Evolutionary conservation across 2,329 filamentous ascomycete genomes (phyloP), one percentile per base, ranked within the genome.

Genomic region (Ophiostoma ulmi): DNA sequence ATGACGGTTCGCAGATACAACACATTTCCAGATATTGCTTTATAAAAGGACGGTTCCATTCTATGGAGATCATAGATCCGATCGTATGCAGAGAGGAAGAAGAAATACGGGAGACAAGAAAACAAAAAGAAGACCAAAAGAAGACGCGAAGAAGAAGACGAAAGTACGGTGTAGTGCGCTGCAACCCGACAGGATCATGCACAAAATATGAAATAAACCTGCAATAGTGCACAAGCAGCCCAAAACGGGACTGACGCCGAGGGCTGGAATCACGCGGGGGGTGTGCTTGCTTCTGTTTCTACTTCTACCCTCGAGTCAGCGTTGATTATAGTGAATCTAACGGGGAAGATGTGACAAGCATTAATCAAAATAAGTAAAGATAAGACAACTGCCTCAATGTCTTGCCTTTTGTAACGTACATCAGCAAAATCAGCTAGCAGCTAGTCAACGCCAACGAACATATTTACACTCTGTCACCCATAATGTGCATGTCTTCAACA

Each of bases 31-130:
- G 38, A 39, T 10, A 3, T 10, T 44, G 41, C 17, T 44, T 44
- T 14, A 14, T 6, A 58, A 10, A 58, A 22, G 10, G 3, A 26
- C 52, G 52, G n/a, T 58, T 31, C 22, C 22, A 3, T n/a, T 55
- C 48, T 6, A 11, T 55, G n/a, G 20, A 22, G 44, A 48, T 48
- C 44, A 22, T 55, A 55, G 48, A 55, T 55, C 48, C n/a, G n/a
- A 22, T 55, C 48, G 7, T 36, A 38, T n/a, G 35, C 7, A n/a
- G 31, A 58, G 70, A 68, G 74, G 69, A 76, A 73, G 36, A 39
- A n/a, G 64, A 69, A 66, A 38, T 67, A 26, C 17, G 58, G 14
- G 5, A 69, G 48, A 69, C 72, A 70, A 68, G 71, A 48, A 70
- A 72, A 67, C 68, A 52, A 31, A 11, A 63, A 63, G 31, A 41